These are phyloP conservation scores for Alternaria viburni DNA, from an alignment of 2,329 filamentous ascomycete genomes.

Conservation along the genomic window DNA sequence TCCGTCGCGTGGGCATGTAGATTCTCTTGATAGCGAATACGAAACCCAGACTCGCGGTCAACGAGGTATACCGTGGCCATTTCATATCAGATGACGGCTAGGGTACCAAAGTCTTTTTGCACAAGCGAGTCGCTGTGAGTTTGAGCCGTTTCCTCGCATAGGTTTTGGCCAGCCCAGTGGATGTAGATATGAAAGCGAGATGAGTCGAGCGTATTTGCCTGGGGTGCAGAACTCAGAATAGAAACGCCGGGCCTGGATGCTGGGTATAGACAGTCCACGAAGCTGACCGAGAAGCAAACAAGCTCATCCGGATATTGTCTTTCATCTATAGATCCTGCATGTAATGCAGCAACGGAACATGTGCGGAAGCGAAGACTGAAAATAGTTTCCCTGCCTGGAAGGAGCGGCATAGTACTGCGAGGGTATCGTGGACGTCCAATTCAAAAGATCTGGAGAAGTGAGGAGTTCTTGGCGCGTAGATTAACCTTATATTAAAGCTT, in stretches of 20 bases:
- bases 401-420: slow-evolving; percentile 20
- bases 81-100: slow-evolving; percentile 17
- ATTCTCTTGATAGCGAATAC: slow-evolving; percentile 7
- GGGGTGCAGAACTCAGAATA: slow-evolving; percentile 40
- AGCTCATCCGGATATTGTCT: slow-evolving; percentile 20
- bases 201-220: slow-evolving; percentile 37
- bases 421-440: slow-evolving; percentile 25
- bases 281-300: slow-evolving; percentile 7
- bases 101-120: slow-evolving; percentile 8
- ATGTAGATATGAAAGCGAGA: slow-evolving; percentile 38
- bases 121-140: slow-evolving; percentile 17
- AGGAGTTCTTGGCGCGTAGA: slow-evolving; percentile 45
- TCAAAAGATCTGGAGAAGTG: slow-evolving; percentile 42
- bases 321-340: slow-evolving; percentile 40
- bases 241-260: slow-evolving; percentile 30
- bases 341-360: slow-evolving; percentile 24
- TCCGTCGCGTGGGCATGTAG: slow-evolving; percentile 4
- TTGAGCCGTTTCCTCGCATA: slow-evolving; percentile 14
- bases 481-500: slow-evolving; percentile 52
- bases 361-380: slow-evolving; percentile 35
- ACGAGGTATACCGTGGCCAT: slow-evolving; percentile 1
- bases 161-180: slow-evolving; percentile 25
- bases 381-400: slow-evolving; percentile 26
- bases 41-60: background rate
- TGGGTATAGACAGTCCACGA: slow-evolving; percentile 17